A percentile compares a stretch with the other conserved stretches of the same genome.
Conservation (phyloP, 257 asterid genomes). For the Nicotiana benthamiana region DNA sequence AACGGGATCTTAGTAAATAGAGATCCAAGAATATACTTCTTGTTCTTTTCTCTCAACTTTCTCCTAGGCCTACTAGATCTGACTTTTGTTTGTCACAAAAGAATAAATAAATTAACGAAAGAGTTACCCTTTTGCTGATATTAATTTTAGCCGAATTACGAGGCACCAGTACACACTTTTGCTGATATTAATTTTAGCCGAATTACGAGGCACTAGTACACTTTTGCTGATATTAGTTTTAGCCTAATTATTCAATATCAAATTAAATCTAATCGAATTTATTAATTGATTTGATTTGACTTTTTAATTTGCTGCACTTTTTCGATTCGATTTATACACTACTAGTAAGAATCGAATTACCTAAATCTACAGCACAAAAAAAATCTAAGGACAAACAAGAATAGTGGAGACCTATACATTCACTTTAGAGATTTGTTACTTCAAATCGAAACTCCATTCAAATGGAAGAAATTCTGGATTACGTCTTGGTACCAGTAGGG, state of each 20-base stretch:
- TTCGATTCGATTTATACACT: too few relatives aligned
- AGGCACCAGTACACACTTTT: too few relatives aligned
- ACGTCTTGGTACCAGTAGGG: conserved; percentile 64
- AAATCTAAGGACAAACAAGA: neutral
- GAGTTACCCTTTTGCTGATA: neutral
- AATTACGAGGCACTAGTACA: neutral
- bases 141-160: too few relatives aligned
- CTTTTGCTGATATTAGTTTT: too few relatives aligned
- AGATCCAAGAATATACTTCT: neutral
- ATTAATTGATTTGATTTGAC: too few relatives aligned
- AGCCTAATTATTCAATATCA: too few relatives aligned
- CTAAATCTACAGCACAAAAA: neutral
- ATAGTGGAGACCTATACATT: neutral
- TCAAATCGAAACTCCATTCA: neutral
- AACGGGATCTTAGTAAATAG: neutral
- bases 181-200: too few relatives aligned
- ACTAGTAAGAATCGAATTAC: neutral
- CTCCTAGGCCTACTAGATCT: neutral
- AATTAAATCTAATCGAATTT: too few relatives aligned
- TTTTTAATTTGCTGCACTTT: too few relatives aligned
- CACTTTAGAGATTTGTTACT: neutral
- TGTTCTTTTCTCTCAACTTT: neutral
- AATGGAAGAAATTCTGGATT: conserved; percentile 65
- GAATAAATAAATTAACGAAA: too few relatives aligned
- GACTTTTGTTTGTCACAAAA: neutral